These are phyloP conservation scores for Phytophthora vignae DNA, from an alignment of 352 stramenopile species.

Conservation along the genomic window DNA sequence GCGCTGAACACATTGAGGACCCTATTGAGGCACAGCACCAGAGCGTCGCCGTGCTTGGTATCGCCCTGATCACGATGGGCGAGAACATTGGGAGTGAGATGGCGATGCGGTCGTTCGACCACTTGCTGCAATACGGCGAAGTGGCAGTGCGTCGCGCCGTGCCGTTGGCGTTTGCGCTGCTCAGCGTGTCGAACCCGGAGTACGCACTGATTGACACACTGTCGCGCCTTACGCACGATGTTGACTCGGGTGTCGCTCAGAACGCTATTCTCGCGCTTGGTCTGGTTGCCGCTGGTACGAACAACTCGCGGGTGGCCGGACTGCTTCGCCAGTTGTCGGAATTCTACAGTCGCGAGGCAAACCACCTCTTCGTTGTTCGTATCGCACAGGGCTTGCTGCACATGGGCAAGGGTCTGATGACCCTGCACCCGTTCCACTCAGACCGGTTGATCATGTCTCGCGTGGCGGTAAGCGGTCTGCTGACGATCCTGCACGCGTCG, in stretches of 20 bases:
- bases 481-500: constrained; percentile 96
- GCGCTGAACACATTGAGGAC: constrained; percentile 96
- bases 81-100: constrained; percentile 98
- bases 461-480: constrained; percentile 94
- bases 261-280: constrained; percentile 98
- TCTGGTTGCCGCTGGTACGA: constrained; percentile 97
- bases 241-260: constrained; percentile 96
- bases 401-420: constrained; percentile 99
- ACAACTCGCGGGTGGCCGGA: constrained; percentile 98
- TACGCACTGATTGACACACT: constrained; percentile 97
- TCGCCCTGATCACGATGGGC: constrained; percentile 98
- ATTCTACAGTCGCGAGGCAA: constrained; percentile 98
- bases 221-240: constrained; percentile 98
- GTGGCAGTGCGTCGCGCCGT: constrained; percentile 97
- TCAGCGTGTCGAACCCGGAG: constrained; percentile 98
- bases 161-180: constrained; percentile 95
- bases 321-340: constrained; percentile 97
- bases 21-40: constrained; percentile 86
- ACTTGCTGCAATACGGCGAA: constrained; percentile 99
- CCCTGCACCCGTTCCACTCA: constrained; percentile 98
- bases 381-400: constrained; percentile 99
- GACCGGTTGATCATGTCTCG: constrained; percentile 92
- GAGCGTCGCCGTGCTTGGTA: constrained; percentile 96
- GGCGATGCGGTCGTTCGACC: constrained; percentile 98
- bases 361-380: constrained; percentile 98